These are phyloP conservation scores for Zymoseptoria brevis DNA, from an alignment of 2,329 filamentous ascomycete genomes.

Conservation along the genomic window DNA sequence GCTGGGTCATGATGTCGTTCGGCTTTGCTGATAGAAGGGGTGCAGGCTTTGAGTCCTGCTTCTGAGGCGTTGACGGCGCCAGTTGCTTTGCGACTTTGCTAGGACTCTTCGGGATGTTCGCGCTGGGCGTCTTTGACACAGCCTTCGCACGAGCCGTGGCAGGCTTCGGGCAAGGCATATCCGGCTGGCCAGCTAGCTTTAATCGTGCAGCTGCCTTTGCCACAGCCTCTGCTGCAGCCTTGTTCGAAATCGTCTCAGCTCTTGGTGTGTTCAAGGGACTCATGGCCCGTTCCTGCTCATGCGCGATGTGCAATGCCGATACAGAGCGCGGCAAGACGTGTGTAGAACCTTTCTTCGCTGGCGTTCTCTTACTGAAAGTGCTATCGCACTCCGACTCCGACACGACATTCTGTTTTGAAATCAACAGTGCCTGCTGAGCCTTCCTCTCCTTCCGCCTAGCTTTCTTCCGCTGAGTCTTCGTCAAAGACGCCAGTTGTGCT, in stretches of 20 bases:
- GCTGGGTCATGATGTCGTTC: background rate
- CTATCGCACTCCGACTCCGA: slow-evolving; percentile 31
- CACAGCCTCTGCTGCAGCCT: slow-evolving; percentile 11
- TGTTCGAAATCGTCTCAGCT: background rate
- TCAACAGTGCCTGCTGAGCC: slow-evolving; percentile 16
- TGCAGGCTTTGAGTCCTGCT: background rate
- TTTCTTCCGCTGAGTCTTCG: slow-evolving; percentile 27
- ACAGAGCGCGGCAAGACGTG: slow-evolving; percentile 16
- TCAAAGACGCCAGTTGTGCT: background rate
- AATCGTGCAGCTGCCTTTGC: slow-evolving; percentile 12
- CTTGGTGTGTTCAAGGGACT: background rate
- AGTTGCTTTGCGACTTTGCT: background rate
- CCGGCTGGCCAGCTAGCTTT: slow-evolving; percentile 3
- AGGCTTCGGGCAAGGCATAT: slow-evolving; percentile 5
- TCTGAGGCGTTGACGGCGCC: background rate
- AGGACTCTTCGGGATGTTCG: background rate
- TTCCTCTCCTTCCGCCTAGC: slow-evolving; percentile 27
- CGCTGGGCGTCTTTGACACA: slow-evolving; percentile 4
- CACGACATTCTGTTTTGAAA: slow-evolving; percentile 14
- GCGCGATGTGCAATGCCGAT: background rate
- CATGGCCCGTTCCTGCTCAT: background rate
- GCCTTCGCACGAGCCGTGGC: slow-evolving; percentile 6
- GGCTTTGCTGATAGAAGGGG: background rate
- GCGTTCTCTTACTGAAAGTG: slow-evolving; percentile 18
- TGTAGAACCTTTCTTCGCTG: slow-evolving; percentile 31